A percentile compares a stretch with the other conserved stretches of the same genome.
These are phyloP conservation scores for Cicer pinnatifidum DNA, from an alignment of 306 rosid genomes.

Conservation along the genomic window DNA sequence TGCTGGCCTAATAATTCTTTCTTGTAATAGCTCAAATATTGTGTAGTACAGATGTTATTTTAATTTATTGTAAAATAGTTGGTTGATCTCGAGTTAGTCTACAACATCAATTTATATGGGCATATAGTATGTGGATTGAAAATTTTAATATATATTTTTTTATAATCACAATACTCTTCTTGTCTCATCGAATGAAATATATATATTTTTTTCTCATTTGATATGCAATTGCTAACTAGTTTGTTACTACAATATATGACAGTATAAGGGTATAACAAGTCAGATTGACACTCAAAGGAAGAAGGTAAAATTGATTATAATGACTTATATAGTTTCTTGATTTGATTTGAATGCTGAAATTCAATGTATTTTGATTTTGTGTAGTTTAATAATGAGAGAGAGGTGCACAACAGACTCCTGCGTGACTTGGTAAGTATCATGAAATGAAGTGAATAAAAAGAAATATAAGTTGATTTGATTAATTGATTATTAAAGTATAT, in stretches of 20 bases:
- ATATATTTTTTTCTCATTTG: too few species aligned
- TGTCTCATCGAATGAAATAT: too few species aligned
- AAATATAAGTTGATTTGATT: not conserved
- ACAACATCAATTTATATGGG: too few species aligned
- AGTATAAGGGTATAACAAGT: conserved; percentile 56
- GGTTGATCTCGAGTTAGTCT: too few species aligned
- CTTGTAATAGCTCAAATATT: too few species aligned
- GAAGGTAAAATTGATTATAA: conserved; percentile 53
- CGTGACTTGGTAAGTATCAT: conserved; percentile 58
- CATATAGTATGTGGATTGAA: too few species aligned
- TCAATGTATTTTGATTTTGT: not conserved
- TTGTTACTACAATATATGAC: conserved; percentile 40
- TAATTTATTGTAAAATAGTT: too few species aligned
- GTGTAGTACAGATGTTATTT: too few species aligned
- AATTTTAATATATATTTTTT: too few species aligned
- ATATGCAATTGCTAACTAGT: conserved; percentile 40
- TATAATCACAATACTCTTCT: too few species aligned
- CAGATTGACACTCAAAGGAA: conserved; percentile 63
- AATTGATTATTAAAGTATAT: conserved; percentile 20
- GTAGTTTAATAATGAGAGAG: conserved; percentile 58
- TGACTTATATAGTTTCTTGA: not conserved
- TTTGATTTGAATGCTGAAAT: conserved; percentile 20
- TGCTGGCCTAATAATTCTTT: too few species aligned
- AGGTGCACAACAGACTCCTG: conserved; percentile 55
- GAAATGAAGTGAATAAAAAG: too few species aligned